Evolutionary conservation across 1,284 basidiomycete species (phyloP).

Genomic region (Peniophora sp.): DNA sequence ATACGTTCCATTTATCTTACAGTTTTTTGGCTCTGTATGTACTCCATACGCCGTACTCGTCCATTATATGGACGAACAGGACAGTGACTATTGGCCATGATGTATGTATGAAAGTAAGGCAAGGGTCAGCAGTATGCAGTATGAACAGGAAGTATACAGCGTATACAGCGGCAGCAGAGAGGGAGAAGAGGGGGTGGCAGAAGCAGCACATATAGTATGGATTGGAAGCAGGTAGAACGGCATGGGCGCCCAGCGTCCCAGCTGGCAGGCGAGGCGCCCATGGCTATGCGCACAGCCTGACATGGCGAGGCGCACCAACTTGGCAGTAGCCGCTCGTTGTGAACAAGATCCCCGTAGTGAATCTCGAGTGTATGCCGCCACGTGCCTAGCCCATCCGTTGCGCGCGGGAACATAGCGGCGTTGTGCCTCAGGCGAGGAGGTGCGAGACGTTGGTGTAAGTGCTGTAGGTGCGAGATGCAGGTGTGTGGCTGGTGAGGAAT

Average conservation of each 20-base stretch:
- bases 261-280: slow-evolving; percentile 13
- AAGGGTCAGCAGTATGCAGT: not conserved
- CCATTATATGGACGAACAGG: not conserved
- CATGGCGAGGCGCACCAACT: not conserved
- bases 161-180: too few species aligned
- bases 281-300: slow-evolving; percentile 1
- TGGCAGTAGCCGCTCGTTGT: not conserved
- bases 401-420: not conserved
- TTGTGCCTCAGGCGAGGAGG: slow-evolving; percentile 11
- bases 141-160: not conserved
- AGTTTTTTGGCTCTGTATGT: too few species aligned
- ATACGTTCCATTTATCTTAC: too few species aligned
- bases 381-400: slow-evolving; percentile 2
- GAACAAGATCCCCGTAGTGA: not conserved
- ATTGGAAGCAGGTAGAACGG: not conserved
- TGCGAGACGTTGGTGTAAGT: not conserved
- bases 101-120: not conserved
- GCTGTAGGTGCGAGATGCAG: not conserved
- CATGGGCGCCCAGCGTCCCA: slow-evolving; percentile 9
- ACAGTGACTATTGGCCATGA: slow-evolving; percentile 1
- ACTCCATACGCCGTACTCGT: too few species aligned
- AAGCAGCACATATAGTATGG: not conserved
- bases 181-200: not conserved
- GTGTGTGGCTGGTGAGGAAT: not conserved
- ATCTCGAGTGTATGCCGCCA: not conserved